Percentiles rank a stretch among this genome's conserved stretches.
Evolutionary conservation across 495 filamentous ascomycete species (phyloP).

Genomic region (Tuber umbilicatum): DNA sequence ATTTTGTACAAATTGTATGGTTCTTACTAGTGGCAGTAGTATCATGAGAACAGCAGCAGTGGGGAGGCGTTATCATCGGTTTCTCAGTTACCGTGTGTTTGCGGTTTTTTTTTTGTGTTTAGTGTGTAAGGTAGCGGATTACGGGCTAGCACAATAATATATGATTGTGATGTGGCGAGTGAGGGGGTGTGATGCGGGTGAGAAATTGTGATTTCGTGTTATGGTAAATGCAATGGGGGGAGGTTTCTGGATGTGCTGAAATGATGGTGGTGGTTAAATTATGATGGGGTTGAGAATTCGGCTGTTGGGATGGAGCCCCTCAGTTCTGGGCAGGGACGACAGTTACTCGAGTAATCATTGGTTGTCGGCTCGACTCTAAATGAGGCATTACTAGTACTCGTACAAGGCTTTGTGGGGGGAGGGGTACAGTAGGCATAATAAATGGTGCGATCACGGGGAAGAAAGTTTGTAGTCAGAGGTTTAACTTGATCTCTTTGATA

Average conservation of each 20-base stretch:
- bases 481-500: not conserved
- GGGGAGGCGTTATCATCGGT: not conserved
- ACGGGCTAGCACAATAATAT: not conserved
- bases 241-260: not conserved
- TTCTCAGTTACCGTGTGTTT: not conserved
- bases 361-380: not conserved
- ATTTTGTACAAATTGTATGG: constrained; percentile 4
- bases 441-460: not conserved
- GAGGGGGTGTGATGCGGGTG: not conserved
- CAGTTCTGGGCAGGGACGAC: not conserved
- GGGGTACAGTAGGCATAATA: too few relatives aligned
- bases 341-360: not conserved
- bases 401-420: too few relatives aligned
- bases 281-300: not conserved
- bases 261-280: not conserved
- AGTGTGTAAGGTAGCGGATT: not conserved
- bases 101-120: not conserved
- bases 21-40: not conserved
- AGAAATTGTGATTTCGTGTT: not conserved
- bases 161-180: not conserved
- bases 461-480: not conserved
- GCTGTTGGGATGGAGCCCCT: not conserved
- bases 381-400: not conserved
- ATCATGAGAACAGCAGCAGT: not conserved
- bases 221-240: not conserved